Evolutionary conservation across 2,329 filamentous ascomycete genomes (phyloP).

Genomic region (Diplocarpon mali): DNA sequence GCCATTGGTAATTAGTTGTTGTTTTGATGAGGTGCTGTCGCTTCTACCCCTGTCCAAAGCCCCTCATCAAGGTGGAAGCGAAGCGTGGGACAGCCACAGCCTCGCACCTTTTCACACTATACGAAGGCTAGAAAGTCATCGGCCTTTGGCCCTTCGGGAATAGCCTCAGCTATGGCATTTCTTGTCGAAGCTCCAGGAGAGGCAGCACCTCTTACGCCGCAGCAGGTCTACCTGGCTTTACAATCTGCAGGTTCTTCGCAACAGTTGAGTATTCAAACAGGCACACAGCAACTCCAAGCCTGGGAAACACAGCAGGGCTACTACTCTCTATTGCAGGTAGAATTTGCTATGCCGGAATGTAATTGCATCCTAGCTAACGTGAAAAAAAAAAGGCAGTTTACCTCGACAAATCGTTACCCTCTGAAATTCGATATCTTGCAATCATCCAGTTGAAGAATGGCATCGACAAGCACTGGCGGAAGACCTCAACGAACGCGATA

Average conservation of each 20-base stretch:
- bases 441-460: constrained; percentile 95
- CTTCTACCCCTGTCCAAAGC: background rate
- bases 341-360: background rate
- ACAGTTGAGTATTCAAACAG: constrained; percentile 53
- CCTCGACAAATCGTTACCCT: constrained; percentile 64
- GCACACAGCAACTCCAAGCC: constrained; percentile 54
- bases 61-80: constrained; percentile 1
- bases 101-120: background rate
- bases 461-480: constrained; percentile 90
- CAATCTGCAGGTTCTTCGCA: constrained; percentile 52
- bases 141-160: background rate
- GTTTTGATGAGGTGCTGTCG: no score
- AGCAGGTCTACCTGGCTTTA: constrained; percentile 54
- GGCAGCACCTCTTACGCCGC: constrained; percentile 56
- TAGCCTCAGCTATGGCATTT: constrained; percentile 45
- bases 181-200: constrained; percentile 72
- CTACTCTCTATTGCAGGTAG: constrained; percentile 58
- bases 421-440: constrained; percentile 75
- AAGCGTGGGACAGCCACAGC: background rate
- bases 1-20: no score
- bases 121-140: background rate
- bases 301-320: constrained; percentile 61
- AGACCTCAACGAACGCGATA: constrained; percentile 47
- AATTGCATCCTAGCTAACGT: background rate
- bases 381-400: constrained; percentile 58